Percentiles rank a stretch among this genome's conserved stretches.
These are phyloP conservation scores for Eucalyptus globulus DNA, from an alignment of 345 rosid genomes.

Conservation along the genomic window DNA sequence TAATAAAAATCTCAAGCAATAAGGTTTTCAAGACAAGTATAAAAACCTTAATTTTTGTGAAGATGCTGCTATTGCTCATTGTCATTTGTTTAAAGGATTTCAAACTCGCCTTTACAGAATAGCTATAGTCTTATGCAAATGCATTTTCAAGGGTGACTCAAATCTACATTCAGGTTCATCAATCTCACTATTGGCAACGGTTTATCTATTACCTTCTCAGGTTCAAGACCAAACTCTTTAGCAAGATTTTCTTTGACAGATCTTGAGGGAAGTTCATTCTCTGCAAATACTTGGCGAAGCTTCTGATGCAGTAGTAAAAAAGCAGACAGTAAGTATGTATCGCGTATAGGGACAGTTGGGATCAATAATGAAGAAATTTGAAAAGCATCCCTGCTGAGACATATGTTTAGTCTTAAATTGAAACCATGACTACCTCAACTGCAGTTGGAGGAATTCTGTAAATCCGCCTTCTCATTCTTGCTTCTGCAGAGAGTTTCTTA, in stretches of 20 bases:
- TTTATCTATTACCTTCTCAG: conserved; percentile 52
- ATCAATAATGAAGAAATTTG: not conserved
- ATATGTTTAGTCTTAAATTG: not conserved
- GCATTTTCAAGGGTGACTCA: not conserved
- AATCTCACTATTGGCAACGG: not conserved
- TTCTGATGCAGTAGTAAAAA: conserved; percentile 39
- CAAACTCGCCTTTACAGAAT: not conserved
- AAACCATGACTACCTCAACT: conserved; percentile 51
- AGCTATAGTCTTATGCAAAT: not conserved
- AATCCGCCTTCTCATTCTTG: conserved; percentile 36
- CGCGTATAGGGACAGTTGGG: not conserved
- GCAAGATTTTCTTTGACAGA: conserved; percentile 64
- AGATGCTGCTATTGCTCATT: not conserved
- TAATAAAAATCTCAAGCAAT: not conserved
- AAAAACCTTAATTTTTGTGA: not conserved
- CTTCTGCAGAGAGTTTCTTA: conserved; percentile 19
- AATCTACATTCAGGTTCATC: not conserved
- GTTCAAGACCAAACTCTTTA: conserved; percentile 68
- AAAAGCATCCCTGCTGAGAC: not conserved
- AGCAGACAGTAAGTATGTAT: not conserved
- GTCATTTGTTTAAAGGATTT: not conserved
- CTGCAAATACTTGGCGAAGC: conserved; percentile 83
- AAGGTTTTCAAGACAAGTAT: not conserved
- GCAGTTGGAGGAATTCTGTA: conserved; percentile 66
- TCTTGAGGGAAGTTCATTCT: conserved; percentile 93